Percentiles rank a stretch among this genome's conserved stretches.
Evolutionary conservation across 2,329 filamentous ascomycete species (phyloP).

Genomic region (Ilyonectria robusta): DNA sequence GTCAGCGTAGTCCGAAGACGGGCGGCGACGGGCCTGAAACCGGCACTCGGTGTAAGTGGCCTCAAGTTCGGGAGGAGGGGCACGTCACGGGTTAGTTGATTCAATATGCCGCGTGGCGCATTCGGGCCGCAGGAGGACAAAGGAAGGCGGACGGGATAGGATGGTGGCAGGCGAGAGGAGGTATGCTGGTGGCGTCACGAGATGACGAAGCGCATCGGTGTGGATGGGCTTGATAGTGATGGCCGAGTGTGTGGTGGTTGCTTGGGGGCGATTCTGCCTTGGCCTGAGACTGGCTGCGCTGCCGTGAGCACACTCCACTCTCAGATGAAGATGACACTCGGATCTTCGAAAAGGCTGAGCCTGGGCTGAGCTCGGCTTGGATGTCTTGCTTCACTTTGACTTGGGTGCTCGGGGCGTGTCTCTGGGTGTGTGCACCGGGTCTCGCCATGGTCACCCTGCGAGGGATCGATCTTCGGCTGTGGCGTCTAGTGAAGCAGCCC

Average conservation of each 20-base stretch:
- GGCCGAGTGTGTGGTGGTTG: conserved; percentile 2
- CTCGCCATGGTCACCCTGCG: not conserved
- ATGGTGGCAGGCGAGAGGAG: conserved; percentile 12
- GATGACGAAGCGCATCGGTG: conserved; percentile 20
- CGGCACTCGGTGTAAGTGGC: conserved; percentile 17
- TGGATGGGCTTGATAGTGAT: conserved; percentile 6
- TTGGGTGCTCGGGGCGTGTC: not conserved
- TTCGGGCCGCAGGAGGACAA: conserved; percentile 32
- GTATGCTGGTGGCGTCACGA: conserved; percentile 12
- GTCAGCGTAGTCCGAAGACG: not conserved
- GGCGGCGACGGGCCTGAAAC: not conserved
- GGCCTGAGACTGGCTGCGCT: not conserved
- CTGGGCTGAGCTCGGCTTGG: conserved; percentile 17
- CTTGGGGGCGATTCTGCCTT: conserved; percentile 17
- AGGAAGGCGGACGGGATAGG: conserved; percentile 14
- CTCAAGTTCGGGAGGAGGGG: conserved; percentile 12
- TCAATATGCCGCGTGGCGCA: conserved; percentile 27
- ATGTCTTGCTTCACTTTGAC: conserved; percentile 17
- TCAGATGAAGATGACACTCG: not conserved
- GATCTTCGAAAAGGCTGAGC: conserved; percentile 17
- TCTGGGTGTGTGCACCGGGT: not conserved
- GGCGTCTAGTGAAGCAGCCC: not conserved
- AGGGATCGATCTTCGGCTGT: not conserved
- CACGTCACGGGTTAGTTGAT: conserved; percentile 20
- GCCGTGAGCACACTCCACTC: not conserved